Conservation (phyloP, 2,329 filamentous ascomycete species). For the Endoconidiophora laricicola region DNA sequence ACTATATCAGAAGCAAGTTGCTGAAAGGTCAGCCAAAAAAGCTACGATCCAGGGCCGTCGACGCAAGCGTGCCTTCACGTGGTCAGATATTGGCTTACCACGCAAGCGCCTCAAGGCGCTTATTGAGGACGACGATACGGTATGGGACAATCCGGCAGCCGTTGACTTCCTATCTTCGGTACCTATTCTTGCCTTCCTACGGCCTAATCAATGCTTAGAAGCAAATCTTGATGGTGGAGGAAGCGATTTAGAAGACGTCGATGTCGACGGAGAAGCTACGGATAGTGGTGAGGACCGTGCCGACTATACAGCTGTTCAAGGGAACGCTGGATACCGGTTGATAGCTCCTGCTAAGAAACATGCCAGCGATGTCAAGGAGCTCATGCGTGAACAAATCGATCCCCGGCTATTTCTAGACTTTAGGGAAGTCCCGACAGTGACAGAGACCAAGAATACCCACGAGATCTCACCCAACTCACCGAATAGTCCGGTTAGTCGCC, state of each 20-base stretch:
- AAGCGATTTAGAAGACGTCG: not conserved
- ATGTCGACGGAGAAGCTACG: not conserved
- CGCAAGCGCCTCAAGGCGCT: slow-evolving; percentile 7
- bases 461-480: no score
- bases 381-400: slow-evolving; percentile 5
- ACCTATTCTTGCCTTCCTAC: slow-evolving; percentile 10
- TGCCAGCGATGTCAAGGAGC: not conserved
- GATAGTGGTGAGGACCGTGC: not conserved
- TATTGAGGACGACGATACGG: slow-evolving; percentile 11
- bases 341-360: not conserved
- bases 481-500: no score
- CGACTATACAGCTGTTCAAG: not conserved
- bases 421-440: not conserved
- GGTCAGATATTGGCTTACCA: slow-evolving; percentile 9
- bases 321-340: not conserved
- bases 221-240: not conserved
- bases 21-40: slow-evolving; percentile 8
- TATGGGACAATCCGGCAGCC: slow-evolving; percentile 11
- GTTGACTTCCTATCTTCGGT: slow-evolving; percentile 7
- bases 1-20: slow-evolving; percentile 27
- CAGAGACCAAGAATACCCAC: no score
- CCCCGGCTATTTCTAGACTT: slow-evolving; percentile 7
- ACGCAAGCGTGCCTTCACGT: slow-evolving; percentile 10
- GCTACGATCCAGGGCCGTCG: not conserved
- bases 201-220: slow-evolving; percentile 10